A percentile compares a stretch with the other conserved stretches of the same genome.
phyloP scores from a whole-genome alignment of 1,284 basidiomycete genomes.

The Leccinum colubrinum region DNA sequence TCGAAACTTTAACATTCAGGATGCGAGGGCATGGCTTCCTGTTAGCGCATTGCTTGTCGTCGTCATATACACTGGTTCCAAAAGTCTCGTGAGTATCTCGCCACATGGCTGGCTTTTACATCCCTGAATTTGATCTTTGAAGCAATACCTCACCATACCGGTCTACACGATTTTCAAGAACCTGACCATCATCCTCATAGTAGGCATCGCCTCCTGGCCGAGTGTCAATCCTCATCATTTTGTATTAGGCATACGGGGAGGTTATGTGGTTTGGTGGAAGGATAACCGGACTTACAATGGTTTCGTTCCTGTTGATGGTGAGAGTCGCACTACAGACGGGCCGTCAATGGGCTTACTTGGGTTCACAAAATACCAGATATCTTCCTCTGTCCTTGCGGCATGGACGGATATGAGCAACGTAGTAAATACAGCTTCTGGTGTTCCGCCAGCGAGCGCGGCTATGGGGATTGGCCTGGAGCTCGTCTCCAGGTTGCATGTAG shows the following conservation, averaged over 20 bases:
- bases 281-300: constrained; percentile 85
- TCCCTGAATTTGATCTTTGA: constrained; percentile 5
- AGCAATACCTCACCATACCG: constrained; percentile 94
- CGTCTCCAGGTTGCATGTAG: constrained; percentile 67
- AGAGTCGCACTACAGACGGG: constrained; percentile 13
- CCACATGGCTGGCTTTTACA: background rate
- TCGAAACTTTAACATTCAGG: constrained; percentile 80
- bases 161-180: constrained; percentile 99
- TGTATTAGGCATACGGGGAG: constrained; percentile 87
- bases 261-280: constrained; percentile 95
- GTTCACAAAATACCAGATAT: constrained; percentile 50
- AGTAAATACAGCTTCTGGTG: constrained; percentile 36
- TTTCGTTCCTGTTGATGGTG: constrained; percentile 94
- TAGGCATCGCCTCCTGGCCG: constrained; percentile 38
- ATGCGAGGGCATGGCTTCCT: constrained; percentile 93
- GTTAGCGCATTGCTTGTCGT: constrained; percentile 90
- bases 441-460: constrained; percentile 43
- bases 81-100: constrained; percentile 75
- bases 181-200: constrained; percentile 96
- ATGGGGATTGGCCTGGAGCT: constrained; percentile 41
- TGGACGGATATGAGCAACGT: constrained; percentile 81
- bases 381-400: constrained; percentile 96
- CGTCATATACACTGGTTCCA: constrained; percentile 98
- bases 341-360: background rate
- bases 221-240: constrained; percentile 4